Evolutionary conservation across 2,329 filamentous ascomycete genomes (phyloP), one percentile per base, ranked within the genome.

Genomic region (Pezicula carpinea): DNA sequence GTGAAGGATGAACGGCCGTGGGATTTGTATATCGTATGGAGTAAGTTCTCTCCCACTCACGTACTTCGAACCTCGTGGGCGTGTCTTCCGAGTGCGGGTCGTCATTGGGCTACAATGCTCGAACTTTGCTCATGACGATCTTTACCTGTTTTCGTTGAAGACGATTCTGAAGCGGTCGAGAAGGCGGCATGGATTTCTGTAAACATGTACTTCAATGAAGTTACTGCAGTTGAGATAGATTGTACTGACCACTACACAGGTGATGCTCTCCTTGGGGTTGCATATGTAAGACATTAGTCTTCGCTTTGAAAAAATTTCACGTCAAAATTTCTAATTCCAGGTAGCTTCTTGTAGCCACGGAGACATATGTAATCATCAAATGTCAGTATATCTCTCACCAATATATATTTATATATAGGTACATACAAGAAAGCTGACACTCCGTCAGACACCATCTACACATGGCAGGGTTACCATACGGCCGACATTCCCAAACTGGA

Each of bases 11-110:
- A 32, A 21, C 21, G 35, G 35, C n/a, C 31, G 23, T 46, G 39
- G 17, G 43, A 46, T 22, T 11, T 4, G 14, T 46, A 39, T 19
- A 40, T 47, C 13, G 44, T 44, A 41, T 47, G 38, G 45, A 43
- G 45, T 47, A 34, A 43, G 45, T 47, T 10, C 15, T 26, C 23
- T 51, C 58, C 19, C 73, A 71, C 15, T 17, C 11, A 36, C 3
- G 22, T 23, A 8, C 5, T 23, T 8, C 22, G 8, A 23, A 23
- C 5, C 22, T 23, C 8, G 22, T 23, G 22, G 8, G 8, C 22
- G 22, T 23, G 22, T 23, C 8, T 15, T 36, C 34, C 17, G 17
- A 2, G 19, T 3, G 6, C 2, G 13, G 15, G 34, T 7, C 15
- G n/a, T 10, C 2, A 4, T 18, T 17, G 3, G 13, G 13, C 10